Evolutionary conservation across 495 filamentous ascomycete species (phyloP), one percentile per base, ranked within the genome.

Genomic region (Hypoxylon crocopeplum): DNA sequence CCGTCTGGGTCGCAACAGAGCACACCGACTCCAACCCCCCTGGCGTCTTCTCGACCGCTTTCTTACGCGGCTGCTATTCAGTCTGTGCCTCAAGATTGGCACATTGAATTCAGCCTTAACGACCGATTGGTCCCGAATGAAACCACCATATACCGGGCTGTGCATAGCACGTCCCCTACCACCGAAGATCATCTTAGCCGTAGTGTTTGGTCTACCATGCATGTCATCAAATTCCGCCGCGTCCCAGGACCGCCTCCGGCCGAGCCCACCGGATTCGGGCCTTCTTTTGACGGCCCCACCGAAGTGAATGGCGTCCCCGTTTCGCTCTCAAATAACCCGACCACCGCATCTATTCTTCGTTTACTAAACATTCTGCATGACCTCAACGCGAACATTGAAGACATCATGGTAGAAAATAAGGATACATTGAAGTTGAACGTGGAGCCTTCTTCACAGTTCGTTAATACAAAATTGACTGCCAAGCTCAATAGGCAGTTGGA

Each of bases 391-490:
- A 97, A 97, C 39, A 84, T 99, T 16, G 94, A 97, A 56, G 95
- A 98, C 69, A 91, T 98, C n/a, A 72, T 98, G 34, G 87, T 89
- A n/a, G 92, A 95, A 40, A 89, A 91, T 63, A 88, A 88, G 64
- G 87, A 88, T 39, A 75, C 79, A 2, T 70, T 87, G 33, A 85
- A 82, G 45, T 75, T 96, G 38, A 91, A 87, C 33, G 76, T 80
- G 13, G 94, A 98, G 72, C 90, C 93, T 5, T 69, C 97, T 33
- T 87, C 93, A 8, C 95, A 98, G 63, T 98, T 99, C 66, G 94
- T 99, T 73, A 99, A 99, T 66, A 97, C 93, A 0, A 99, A 99
- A 74, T 83, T 99, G 41, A 99, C 94, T 1, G 94, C 94, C n/a
- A 99, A 99, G 74, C 82, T 99, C 34, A 99, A 99, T 65, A 86